Conservation (phyloP, 441 rosid genomes). For the Bruguiera hainesii region DNA sequence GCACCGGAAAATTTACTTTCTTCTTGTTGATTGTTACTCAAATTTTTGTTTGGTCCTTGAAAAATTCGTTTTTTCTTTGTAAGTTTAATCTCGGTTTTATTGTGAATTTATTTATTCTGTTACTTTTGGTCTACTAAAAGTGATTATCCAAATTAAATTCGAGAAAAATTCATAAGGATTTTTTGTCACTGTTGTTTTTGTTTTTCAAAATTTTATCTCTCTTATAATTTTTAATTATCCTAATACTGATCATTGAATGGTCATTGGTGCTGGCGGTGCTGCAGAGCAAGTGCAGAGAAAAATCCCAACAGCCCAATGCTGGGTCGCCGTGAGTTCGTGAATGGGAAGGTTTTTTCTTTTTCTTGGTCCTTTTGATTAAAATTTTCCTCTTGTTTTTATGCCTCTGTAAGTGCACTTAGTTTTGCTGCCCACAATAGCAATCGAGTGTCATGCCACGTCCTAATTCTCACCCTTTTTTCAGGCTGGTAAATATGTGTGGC, state of each 20-base stretch:
- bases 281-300: conserved; percentile 70
- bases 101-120: too few species aligned
- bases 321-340: conserved; percentile 64
- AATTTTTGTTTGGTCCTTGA: too few species aligned
- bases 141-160: too few species aligned
- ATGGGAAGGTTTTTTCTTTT: conserved; percentile 52
- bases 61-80: too few species aligned
- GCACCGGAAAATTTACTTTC: too few species aligned
- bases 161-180: too few species aligned
- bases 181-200: too few species aligned
- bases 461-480: conserved; percentile 21
- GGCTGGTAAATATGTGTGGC: conserved; percentile 87
- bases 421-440: not conserved
- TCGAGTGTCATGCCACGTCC: not conserved
- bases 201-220: too few species aligned
- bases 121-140: too few species aligned
- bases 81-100: too few species aligned
- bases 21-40: too few species aligned
- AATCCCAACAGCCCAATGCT: conserved; percentile 79
- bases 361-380: not conserved
- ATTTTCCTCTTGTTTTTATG: not conserved
- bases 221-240: too few species aligned
- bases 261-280: not conserved
- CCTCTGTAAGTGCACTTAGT: not conserved
- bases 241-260: not conserved